Conservation (phyloP, 2,329 filamentous ascomycete genomes). For the Aspergillus sclerotialis region DNA sequence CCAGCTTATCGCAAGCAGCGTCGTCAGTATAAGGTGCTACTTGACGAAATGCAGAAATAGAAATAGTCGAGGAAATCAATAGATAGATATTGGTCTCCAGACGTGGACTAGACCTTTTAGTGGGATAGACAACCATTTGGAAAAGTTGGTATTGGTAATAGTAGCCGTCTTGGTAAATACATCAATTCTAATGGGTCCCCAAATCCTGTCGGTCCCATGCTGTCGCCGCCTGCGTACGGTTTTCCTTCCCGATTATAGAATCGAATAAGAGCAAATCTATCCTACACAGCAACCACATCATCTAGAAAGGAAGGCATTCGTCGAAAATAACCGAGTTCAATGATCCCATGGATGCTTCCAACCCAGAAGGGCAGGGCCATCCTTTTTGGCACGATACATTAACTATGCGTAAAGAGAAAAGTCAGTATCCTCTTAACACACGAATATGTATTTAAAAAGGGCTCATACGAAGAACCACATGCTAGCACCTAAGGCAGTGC, state of each 20-base stretch:
- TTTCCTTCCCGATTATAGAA: too few relatives aligned
- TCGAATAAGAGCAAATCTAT: too few relatives aligned
- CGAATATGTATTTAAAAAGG: not conserved
- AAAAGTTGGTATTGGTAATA: too few relatives aligned
- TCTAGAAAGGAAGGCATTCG: slow-evolving; percentile 1
- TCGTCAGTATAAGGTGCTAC: slow-evolving; percentile 80
- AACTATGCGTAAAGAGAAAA: slow-evolving; percentile 49
- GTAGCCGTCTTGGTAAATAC: too few relatives aligned
- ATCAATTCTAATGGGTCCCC: too few relatives aligned
- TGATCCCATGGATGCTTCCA: slow-evolving; percentile 98
- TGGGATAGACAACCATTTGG: too few relatives aligned
- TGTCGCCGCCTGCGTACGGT: too few relatives aligned
- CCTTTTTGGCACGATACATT: slow-evolving; percentile 95
- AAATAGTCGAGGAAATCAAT: slow-evolving; percentile 1
- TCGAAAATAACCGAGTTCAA: slow-evolving; percentile 39
- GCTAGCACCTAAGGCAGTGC: slow-evolving; percentile 80
- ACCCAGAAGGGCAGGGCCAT: slow-evolving; percentile 82
- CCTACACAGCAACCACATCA: slow-evolving; percentile 1
- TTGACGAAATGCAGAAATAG: slow-evolving; percentile 53
- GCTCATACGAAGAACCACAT: slow-evolving; percentile 95
- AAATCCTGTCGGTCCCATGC: too few relatives aligned
- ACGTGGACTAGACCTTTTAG: too few relatives aligned
- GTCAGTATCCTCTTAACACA: slow-evolving; percentile 10
- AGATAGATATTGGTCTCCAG: too few relatives aligned
- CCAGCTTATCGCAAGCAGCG: slow-evolving; percentile 62